phyloP scores from a whole-genome alignment of 2,329 filamentous ascomycete species.

The Shiraia bambusicola region DNA sequence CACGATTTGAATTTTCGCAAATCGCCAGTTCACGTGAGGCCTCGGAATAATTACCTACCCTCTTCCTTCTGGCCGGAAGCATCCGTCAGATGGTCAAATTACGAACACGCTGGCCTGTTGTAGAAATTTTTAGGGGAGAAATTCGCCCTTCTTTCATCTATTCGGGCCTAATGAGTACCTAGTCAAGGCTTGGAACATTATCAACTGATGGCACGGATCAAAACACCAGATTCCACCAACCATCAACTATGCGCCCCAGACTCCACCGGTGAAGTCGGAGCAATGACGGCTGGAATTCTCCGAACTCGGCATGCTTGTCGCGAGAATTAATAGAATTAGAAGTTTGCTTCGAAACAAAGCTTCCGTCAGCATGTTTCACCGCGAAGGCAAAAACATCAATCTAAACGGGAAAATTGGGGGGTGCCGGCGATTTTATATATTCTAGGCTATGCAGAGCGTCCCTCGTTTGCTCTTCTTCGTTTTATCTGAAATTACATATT shows the following conservation, averaged over 20 bases:
- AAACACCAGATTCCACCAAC: slow-evolving; percentile 13
- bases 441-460: background rate
- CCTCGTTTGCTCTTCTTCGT: background rate
- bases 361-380: background rate
- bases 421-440: slow-evolving; percentile 3
- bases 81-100: no score
- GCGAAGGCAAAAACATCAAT: slow-evolving; percentile 1
- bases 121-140: background rate
- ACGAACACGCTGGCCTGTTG: no score
- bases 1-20: background rate
- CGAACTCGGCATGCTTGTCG: slow-evolving; percentile 9
- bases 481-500: background rate
- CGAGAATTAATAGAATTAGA: background rate
- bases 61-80: no score
- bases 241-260: background rate
- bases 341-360: background rate
- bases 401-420: slow-evolving; percentile 10
- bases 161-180: no score
- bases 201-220: slow-evolving; percentile 7
- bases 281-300: slow-evolving; percentile 8
- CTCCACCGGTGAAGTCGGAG: slow-evolving; percentile 2
- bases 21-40: slow-evolving; percentile 6
- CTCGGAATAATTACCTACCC: no score
- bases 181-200: slow-evolving; percentile 18
- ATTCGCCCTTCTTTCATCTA: slow-evolving; percentile 20